Conservation (phyloP, 768 basidiomycete species). For the Kwoniella europaea region DNA sequence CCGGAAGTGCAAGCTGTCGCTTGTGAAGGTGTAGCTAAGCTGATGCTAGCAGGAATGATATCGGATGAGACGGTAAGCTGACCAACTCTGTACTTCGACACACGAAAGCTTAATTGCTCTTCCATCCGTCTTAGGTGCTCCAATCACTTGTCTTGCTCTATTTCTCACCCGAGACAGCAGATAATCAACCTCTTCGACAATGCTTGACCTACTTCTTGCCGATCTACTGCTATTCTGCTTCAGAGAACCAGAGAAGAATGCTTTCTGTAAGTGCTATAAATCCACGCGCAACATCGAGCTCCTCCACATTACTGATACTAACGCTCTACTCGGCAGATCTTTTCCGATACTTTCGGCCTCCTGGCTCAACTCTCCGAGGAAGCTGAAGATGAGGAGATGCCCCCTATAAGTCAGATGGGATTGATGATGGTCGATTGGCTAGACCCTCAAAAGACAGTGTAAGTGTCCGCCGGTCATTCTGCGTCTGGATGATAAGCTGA, state of each 20-base stretch:
- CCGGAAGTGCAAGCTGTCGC: constrained; percentile 71
- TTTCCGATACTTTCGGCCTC: constrained; percentile 70
- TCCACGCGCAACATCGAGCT: background rate
- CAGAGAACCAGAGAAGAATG: constrained; percentile 74
- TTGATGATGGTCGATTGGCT: constrained; percentile 88
- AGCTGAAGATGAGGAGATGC: constrained; percentile 72
- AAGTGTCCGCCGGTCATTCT: constrained; percentile 23
- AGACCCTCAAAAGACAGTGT: constrained; percentile 74
- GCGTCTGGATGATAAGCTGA: background rate
- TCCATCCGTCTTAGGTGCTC: constrained; percentile 60
- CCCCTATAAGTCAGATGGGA: constrained; percentile 72
- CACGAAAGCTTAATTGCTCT: constrained; percentile 3
- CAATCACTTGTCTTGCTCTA: constrained; percentile 67
- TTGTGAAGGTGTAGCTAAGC: constrained; percentile 81
- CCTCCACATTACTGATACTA: background rate
- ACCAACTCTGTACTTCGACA: background rate
- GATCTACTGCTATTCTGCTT: constrained; percentile 80
- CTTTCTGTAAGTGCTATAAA: constrained; percentile 62
- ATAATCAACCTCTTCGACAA: constrained; percentile 83
- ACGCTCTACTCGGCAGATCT: constrained; percentile 63
- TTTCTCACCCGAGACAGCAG: constrained; percentile 76
- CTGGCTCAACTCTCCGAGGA: constrained; percentile 67
- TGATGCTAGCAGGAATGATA: constrained; percentile 77
- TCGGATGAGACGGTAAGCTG: constrained; percentile 69
- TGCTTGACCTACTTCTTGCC: constrained; percentile 85